Evolutionary conservation across 1,284 basidiomycete genomes (phyloP).

Genomic region (Sporisorium sorghi): DNA sequence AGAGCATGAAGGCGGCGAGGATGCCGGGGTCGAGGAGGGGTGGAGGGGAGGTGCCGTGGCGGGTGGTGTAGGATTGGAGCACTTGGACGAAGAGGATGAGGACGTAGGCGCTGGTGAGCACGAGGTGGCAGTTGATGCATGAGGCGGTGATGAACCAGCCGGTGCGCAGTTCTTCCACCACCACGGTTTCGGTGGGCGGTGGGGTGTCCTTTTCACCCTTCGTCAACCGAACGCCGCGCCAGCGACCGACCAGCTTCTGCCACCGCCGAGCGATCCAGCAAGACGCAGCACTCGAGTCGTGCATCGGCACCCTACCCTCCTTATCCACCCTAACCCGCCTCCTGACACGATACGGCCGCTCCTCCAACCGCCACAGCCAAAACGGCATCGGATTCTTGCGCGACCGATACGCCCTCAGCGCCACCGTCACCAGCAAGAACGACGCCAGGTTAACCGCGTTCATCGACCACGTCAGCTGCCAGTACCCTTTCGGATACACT

Average conservation of each 20-base stretch:
- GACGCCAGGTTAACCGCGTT: conserved; percentile 18
- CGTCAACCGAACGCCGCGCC: background rate
- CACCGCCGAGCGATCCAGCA: background rate
- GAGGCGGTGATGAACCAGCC: conserved; percentile 36
- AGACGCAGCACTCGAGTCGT: too few relatives aligned
- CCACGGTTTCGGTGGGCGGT: background rate
- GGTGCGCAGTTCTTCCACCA: conserved; percentile 10
- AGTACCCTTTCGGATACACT: conserved; percentile 21
- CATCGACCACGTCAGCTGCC: conserved; percentile 22
- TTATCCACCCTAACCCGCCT: too few relatives aligned
- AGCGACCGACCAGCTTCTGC: background rate
- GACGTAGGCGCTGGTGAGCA: conserved; percentile 19
- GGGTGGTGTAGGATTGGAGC: conserved; percentile 5
- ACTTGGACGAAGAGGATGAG: conserved; percentile 16
- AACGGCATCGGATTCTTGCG: conserved; percentile 19
- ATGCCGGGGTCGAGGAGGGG: conserved; percentile 12
- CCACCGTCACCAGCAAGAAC: conserved; percentile 18
- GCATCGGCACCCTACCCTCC: too few relatives aligned
- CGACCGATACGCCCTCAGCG: conserved; percentile 19
- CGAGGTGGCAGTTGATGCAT: conserved; percentile 35
- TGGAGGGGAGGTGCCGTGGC: background rate
- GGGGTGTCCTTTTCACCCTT: background rate
- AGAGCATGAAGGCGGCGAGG: conserved; percentile 17
- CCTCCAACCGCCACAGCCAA: conserved; percentile 31
- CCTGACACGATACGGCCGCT: conserved; percentile 13